A percentile compares a stretch with the other conserved stretches of the same genome.
These are phyloP conservation scores for Herpetospermum pedunculosum DNA, from an alignment of 306 rosid species.

Conservation along the genomic window DNA sequence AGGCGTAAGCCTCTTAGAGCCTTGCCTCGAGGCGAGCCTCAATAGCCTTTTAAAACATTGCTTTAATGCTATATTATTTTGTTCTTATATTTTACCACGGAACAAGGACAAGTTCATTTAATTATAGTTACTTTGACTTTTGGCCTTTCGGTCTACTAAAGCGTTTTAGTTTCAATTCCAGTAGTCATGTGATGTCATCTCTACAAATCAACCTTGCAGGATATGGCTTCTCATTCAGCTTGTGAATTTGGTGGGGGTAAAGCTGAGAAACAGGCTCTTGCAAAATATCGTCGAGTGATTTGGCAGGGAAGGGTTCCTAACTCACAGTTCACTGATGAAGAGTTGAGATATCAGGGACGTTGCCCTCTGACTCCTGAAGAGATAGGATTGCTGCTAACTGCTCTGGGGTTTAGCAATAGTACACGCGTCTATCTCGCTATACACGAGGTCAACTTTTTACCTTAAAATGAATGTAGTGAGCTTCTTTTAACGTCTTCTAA, in stretches of 20 bases:
- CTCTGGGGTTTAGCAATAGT: conserved; percentile 77
- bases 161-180: background rate
- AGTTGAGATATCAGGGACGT: conserved; percentile 80
- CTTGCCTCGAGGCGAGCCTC: too few species aligned
- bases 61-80: background rate
- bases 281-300: conserved; percentile 75
- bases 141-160: background rate
- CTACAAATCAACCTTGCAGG: conserved; percentile 32
- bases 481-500: background rate
- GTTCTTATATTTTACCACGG: background rate
- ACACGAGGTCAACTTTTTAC: conserved; percentile 48
- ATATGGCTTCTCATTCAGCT: conserved; percentile 99
- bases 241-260: conserved; percentile 97
- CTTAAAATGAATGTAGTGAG: background rate
- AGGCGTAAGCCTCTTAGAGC: too few species aligned
- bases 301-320: conserved; percentile 98
- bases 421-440: conserved; percentile 89
- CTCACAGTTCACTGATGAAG: conserved; percentile 83
- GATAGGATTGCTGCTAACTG: conserved; percentile 81
- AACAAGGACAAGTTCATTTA: background rate
- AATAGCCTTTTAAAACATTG: too few species aligned
- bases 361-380: conserved; percentile 98
- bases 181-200: background rate
- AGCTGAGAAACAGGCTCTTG: conserved; percentile 79
- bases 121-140: background rate